Conservation (phyloP, 73 alveolate species). For the Symbiodinium natans region DNA sequence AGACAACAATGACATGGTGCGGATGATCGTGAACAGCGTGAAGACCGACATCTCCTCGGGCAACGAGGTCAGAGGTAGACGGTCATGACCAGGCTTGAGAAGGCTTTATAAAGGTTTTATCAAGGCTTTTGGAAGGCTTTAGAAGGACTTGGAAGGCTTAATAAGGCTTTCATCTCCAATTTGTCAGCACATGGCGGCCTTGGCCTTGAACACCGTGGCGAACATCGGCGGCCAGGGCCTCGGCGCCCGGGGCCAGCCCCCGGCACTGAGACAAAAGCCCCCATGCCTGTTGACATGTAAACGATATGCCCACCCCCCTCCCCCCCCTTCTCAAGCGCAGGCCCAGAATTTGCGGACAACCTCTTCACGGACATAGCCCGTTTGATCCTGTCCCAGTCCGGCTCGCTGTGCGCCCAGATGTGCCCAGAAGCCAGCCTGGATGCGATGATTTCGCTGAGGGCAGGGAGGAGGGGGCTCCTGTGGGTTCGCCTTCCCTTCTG, state of each 20-base stretch:
- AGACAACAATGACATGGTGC: slow-evolving; percentile 93
- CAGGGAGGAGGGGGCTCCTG: neutral
- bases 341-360: slow-evolving; percentile 96
- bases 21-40: slow-evolving; percentile 98
- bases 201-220: slow-evolving; percentile 98
- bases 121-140: too few relatives aligned
- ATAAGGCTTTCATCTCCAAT: too few relatives aligned
- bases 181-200: slow-evolving; percentile 96
- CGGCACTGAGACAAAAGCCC: neutral
- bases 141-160: too few relatives aligned
- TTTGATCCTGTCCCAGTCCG: slow-evolving; percentile 46
- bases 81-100: too few relatives aligned
- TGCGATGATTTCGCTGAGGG: neutral
- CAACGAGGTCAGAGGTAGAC: slow-evolving; percentile 95
- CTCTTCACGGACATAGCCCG: slow-evolving; percentile 93
- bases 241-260: neutral
- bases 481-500: neutral
- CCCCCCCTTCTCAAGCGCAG: neutral
- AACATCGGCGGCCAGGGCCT: slow-evolving; percentile 96
- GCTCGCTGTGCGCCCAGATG: neutral
- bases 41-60: slow-evolving; percentile 98
- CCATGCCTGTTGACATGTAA: too few relatives aligned
- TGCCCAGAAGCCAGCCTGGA: too few relatives aligned
- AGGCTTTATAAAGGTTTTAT: too few relatives aligned
- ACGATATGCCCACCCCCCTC: too few relatives aligned